Conservation (phyloP, 108 stramenopile species). For the Nitzschia palea region DNA sequence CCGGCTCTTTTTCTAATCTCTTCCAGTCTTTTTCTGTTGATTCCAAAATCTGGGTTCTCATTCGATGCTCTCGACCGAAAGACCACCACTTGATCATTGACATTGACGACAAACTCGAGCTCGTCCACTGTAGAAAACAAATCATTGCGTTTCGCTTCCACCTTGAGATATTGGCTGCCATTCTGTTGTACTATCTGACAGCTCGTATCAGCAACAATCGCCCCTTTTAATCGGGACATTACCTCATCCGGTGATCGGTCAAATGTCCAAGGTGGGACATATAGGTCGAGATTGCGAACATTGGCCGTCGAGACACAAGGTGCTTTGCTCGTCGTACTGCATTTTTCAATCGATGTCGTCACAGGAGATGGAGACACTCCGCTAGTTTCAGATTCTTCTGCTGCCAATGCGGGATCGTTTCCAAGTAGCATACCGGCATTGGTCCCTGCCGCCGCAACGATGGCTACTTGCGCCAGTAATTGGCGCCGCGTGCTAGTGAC, state of each 20-base stretch:
- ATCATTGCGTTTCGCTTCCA: slow-evolving; percentile 46
- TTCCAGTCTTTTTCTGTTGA: slow-evolving; percentile 60
- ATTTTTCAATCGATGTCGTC: slow-evolving; percentile 26
- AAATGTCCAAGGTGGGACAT: slow-evolving; percentile 84
- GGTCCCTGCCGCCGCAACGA: neutral
- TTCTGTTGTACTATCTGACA: slow-evolving; percentile 51
- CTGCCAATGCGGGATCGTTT: slow-evolving; percentile 1
- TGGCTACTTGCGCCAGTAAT: neutral
- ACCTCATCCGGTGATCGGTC: slow-evolving; percentile 62
- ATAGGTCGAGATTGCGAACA: slow-evolving; percentile 59
- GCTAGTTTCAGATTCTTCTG: neutral
- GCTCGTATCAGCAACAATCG: slow-evolving; percentile 46
- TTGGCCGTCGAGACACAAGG: slow-evolving; percentile 72
- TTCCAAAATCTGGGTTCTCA: slow-evolving; percentile 58
- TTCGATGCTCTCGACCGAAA: slow-evolving; percentile 54
- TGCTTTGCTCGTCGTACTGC: slow-evolving; percentile 21
- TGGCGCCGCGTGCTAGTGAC: neutral
- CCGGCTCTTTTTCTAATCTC: slow-evolving; percentile 58
- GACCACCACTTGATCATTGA: slow-evolving; percentile 66
- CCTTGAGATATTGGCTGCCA: slow-evolving; percentile 55
- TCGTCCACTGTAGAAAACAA: slow-evolving; percentile 44
- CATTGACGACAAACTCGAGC: slow-evolving; percentile 68
- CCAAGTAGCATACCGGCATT: neutral
- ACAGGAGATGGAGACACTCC: neutral
- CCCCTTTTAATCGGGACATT: slow-evolving; percentile 74